phyloP scores from a whole-genome alignment of 305 asterid species.

The Fraxinus sp. region DNA sequence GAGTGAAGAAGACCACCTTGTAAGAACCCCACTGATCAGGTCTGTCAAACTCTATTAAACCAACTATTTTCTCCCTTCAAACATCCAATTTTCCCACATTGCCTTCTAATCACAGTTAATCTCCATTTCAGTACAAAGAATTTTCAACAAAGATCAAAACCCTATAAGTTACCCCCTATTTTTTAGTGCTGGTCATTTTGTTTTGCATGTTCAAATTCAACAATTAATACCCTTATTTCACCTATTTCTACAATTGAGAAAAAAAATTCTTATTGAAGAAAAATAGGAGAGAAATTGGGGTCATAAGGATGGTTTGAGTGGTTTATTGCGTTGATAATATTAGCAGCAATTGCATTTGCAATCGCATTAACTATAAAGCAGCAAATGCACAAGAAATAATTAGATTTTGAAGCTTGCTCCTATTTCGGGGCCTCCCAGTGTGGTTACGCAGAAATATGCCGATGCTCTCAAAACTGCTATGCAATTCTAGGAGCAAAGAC shows the following conservation, averaged over 20 bases:
- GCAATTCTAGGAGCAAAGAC: slow-evolving; percentile 61
- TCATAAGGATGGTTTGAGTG: slow-evolving; percentile 70
- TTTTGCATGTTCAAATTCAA: neutral
- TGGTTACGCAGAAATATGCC: slow-evolving; percentile 48
- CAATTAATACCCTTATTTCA: neutral
- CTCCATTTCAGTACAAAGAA: too few species aligned
- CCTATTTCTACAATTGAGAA: neutral
- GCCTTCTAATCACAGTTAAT: too few species aligned
- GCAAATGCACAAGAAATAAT: slow-evolving; percentile 28
- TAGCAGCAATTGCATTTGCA: slow-evolving; percentile 40
- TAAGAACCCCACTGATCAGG: too few species aligned
- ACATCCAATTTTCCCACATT: too few species aligned
- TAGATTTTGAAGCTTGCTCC: slow-evolving; percentile 48
- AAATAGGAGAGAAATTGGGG: slow-evolving; percentile 54
- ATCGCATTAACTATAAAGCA: slow-evolving; percentile 34
- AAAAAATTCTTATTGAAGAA: neutral
- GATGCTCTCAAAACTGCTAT: slow-evolving; percentile 66
- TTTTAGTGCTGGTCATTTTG: too few species aligned
- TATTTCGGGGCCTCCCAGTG: slow-evolving; percentile 65
- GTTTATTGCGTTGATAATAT: slow-evolving; percentile 38
- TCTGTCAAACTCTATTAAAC: too few species aligned
- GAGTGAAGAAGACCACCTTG: too few species aligned
- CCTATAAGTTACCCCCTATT: too few species aligned
- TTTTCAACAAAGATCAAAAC: too few species aligned
- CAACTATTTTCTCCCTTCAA: too few species aligned